Base-by-base conservation (phyloP, 208 protist genomes). In the Acanthamoeba castellanii region DNA sequence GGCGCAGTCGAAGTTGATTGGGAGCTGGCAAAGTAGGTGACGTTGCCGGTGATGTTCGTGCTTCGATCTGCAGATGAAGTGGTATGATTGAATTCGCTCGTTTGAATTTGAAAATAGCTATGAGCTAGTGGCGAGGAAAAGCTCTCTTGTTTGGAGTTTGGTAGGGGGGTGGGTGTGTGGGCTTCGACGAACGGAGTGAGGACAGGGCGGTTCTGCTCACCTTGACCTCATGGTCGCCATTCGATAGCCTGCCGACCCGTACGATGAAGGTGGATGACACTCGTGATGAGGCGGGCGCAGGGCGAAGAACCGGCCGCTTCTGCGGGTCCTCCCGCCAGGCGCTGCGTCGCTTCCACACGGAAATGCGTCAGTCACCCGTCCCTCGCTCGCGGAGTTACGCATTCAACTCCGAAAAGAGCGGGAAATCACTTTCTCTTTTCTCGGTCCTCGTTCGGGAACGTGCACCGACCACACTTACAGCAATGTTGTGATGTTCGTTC, bases 261-360 rank as follows among this genome's bases (percentile, higher is more conserved):
- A 37, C 66, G 74, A 52, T 82, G 74, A 82, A 52, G 45, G 74
- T 16, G 45, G 74, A 82, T 55, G 74, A 82, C 74, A n/a, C 45
- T 9, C 6, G 74, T 82, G 74, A 52, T 82, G 74, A 42, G 16
- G 42, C 34, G 72, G 72, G 72, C 74, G 37, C 45, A 45, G 74
- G 22, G 1, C 45, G 37, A 7, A 34, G 30, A 82, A 13, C 74
- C 34, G 74, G 13, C 74, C 34, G 6, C 74, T 82, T 82, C 30
- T 20, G 22, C 30, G 16, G 42, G 6, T 52, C 3, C 1, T 55
- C 32, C 32, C 74, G 37, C 42, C 74, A 25, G 74, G 45, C 32
- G n/a, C 37, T 82, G 42, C 66, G 8, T 72, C 30, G 25, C n/a
- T 72, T 72, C 30, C 66, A 72, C 74, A 50, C 74, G 74, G 22